Base-by-base conservation (phyloP, 495 filamentous ascomycete genomes). In the Xylona heveae region DNA sequence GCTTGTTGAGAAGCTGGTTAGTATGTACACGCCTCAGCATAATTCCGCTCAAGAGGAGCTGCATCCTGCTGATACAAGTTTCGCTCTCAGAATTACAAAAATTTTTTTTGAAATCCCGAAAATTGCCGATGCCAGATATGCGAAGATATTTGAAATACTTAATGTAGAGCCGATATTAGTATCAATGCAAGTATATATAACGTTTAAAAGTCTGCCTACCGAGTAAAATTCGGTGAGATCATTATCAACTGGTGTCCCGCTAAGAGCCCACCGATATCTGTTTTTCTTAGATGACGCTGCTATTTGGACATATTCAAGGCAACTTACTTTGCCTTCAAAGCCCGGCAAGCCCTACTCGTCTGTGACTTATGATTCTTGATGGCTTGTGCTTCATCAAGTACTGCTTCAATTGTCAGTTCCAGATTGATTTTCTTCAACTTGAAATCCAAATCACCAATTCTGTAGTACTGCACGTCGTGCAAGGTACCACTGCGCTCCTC, bases 251-350 rank as follows among this genome's bases (percentile, higher is more conserved):
- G n/a, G n/a, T n/a, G 73, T 79, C 1, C 69, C 74, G 8, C 49
- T 62, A 0, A 80, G 20, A 1, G 60, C 51, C 74, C 74, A 80
- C 22, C 63, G 59, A 35, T 63, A n/a, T n/a, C n/a, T n/a, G n/a
- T n/a, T n/a, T n/a, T n/a, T n/a, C n/a, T n/a, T n/a, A n/a, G n/a
- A n/a, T n/a, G n/a, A n/a, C n/a, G n/a, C n/a, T n/a, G n/a, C n/a
- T n/a, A n/a, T n/a, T n/a, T n/a, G n/a, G n/a, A n/a, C n/a, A n/a
- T n/a, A n/a, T n/a, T n/a, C n/a, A 13, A 15, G 28, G 4, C 10
- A 12, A 5, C 17, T 6, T 7, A 52, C 8, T 56, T 48, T 1
- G 55, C 62, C 26, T 49, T 52, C 0, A 82, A 44, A 3, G 47
- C 55, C 6, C 61, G 45, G 34, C 71, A 70, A 3, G 68, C 65